Base-by-base conservation (phyloP, 805 yeast genomes). In the Yarrowia keelungensis region DNA sequence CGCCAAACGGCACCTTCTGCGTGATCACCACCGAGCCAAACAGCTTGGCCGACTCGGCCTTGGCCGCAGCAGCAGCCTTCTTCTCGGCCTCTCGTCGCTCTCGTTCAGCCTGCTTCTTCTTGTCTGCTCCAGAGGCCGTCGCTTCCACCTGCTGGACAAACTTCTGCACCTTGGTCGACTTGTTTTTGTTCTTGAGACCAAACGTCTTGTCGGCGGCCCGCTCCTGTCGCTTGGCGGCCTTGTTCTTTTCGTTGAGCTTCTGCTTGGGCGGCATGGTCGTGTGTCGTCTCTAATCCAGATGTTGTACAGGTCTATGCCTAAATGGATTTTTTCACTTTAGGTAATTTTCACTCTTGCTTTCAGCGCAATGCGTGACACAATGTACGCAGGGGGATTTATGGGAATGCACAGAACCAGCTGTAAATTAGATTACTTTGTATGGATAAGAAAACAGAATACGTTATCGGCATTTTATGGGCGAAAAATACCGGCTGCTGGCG, bases 1-100 rank as follows among this genome's bases (percentile, higher is more conserved):
- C 98, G 67, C 99, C 99, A 75, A 94, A 92, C 50, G 97, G 97
- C 41, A 94, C 91, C 76, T 91, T 92, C 78, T 91, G 98, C 56
- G 82, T 83, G 68, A 86, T 89, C 64, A 91, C 82, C 4, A 86
- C 82, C 0, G 86, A 80, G 41, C 87, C 89, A 74, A 92, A 85
- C 54, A 94, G 79, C 16, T 89, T 89, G 14, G 91, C 89, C 5
- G 97, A 96, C 75, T 94, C 98, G 58, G 85, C 86, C 76, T 89
- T 91, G 51, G 97, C 98, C 53, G 85, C 88, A 72, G 94, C 99
- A 1, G 92, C 90, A 12, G 97, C 95, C 77, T 90, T 91, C 84
- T 90, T 93, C 79, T 90, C 97, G 59, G 88, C 92, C 9, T 87
- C 85, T 69, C 81, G 83, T 72, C 87, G 82, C 71, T 86, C 88